Base-by-base conservation (phyloP, 108 stramenopile genomes). In the Discostella stelligeroides region DNA sequence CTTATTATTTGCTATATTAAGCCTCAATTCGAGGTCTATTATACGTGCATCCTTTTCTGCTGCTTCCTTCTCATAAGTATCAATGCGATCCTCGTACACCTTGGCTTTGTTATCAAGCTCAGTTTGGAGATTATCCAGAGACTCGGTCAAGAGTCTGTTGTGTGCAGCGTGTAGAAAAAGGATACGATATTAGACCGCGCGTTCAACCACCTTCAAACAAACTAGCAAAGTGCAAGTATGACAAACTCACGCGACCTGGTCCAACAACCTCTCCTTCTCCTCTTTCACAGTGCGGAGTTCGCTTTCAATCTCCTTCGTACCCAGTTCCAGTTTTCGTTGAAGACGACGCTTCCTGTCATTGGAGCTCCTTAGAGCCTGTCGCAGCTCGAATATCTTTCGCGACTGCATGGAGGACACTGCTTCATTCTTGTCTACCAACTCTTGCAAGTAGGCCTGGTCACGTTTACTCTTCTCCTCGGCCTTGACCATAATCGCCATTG, bases 391-490 rank as follows among this genome's bases (percentile, higher is more conserved):
- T 47, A 68, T 66, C 73, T 68, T 84, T 24, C 48, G 51, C 7
- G 60, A 73, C 25, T 64, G 67, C 24, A 62, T 64, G 9, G 47
- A 13, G 1, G 70, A 21, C 0, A 70, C n/a, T 13, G 11, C 25
- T 41, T 75, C 75, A 42, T 80, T 74, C 49, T 84, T 81, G 38
- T 75, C 73, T 7, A 60, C 56, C 40, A 82, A 40, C 29, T 53
- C 56, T 17, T 64, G 63, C 2, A 72, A 41, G 15, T 64, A 15
- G 8, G 15, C 43, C 72, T 47, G 65, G 9, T 45, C 57, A 5
- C 72, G 72, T 24, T 38, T 4, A 43, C 58, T 73, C 46, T 79
- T 63, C 34, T 79, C 80, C 4, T 73, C 46, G 18, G 17, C 17
- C 49, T 20, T 24, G 49, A 18, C 34, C 34, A 34, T 5, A 34